These are phyloP conservation scores for Pycnococcus provasolii DNA, from an alignment of 139 green algal species.

Conservation along the genomic window DNA sequence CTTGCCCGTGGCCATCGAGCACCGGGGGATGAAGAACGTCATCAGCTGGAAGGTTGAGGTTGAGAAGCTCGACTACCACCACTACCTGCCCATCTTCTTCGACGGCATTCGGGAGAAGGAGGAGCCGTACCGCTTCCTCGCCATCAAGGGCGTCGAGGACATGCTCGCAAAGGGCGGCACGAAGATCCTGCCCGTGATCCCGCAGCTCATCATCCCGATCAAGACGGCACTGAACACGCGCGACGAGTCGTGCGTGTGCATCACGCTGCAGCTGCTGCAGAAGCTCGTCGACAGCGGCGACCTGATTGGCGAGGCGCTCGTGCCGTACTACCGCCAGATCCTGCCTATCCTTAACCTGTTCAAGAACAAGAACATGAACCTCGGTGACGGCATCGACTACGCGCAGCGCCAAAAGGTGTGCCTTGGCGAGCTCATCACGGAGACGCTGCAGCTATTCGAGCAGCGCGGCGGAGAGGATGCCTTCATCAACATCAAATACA, in stretches of 20 bases:
- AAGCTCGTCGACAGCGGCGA: slow-evolving; percentile 41
- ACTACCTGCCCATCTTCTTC: slow-evolving; percentile 85
- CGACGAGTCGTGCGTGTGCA: slow-evolving; percentile 57
- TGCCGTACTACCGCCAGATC: slow-evolving; percentile 79
- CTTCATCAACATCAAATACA: slow-evolving; percentile 89
- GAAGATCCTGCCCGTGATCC: slow-evolving; percentile 69
- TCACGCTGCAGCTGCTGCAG: slow-evolving; percentile 50
- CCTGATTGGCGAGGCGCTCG: slow-evolving; percentile 62
- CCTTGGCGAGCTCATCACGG: slow-evolving; percentile 61
- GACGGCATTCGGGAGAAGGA: slow-evolving; percentile 74
- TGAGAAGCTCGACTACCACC: slow-evolving; percentile 69
- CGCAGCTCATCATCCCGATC: slow-evolving; percentile 79
- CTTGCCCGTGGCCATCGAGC: slow-evolving; percentile 66
- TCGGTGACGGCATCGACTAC: slow-evolving; percentile 73
- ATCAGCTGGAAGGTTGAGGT: slow-evolving; percentile 64
- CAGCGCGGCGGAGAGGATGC: slow-evolving; percentile 63
- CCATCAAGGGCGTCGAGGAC: slow-evolving; percentile 66
- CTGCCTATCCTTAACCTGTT: slow-evolving; percentile 76
- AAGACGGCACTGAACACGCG: slow-evolving; percentile 70
- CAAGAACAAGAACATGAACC: slow-evolving; percentile 57
- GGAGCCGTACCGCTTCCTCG: slow-evolving; percentile 75
- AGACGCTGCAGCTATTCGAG: slow-evolving; percentile 69
- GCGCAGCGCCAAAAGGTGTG: slow-evolving; percentile 57
- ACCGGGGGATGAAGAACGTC: slow-evolving; percentile 61
- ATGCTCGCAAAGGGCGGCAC: slow-evolving; percentile 54